Base-by-base conservation (phyloP, 1,284 basidiomycete genomes). In the Puccinia horiana region DNA sequence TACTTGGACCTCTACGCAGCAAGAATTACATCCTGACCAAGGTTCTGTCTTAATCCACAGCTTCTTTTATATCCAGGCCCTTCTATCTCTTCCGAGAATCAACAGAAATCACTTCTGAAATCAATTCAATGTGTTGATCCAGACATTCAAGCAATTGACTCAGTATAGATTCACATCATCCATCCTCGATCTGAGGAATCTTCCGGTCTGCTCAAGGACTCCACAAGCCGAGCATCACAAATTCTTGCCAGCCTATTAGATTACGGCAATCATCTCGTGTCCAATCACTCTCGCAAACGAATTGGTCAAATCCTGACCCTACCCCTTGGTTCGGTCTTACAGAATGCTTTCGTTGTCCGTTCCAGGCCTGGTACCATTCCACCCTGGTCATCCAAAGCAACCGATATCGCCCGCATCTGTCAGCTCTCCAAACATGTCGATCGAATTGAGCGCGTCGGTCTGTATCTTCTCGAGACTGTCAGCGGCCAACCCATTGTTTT, bases 361-460 rank as follows among this genome's bases (percentile, higher is more conserved):
- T 42, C 79, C 9, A 89, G 95, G 83, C 89, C 89, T 14, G 92
- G 92, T 4, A 92, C 93, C 47, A 92, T 95, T 86, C 94, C 93
- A 26, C 94, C 96, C 0, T 98, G 96, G 96, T 97, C 95, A 11
- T 95, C 93, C 88, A 98, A 98, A 88, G 96, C 96, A 2, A 97
- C 96, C 1, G 95, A 98, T 86, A 98, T 98, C 83, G 91, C 94
- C n/a, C 88, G 89, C 32, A 91, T 96, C 83, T 98, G 96, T 88
- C 92, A 92, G 74, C 90, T 98, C 8, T 90, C 89, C 11, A 86
- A 88, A 5, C 88, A 91, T 83, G 89, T 98, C 75, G 90, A 92
- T 84, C 91, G 96, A 65, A 88, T 98, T 82, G 96, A 98, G 87
- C 91, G 95, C 35, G 95, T 95, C 2, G 87, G 92, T 29, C 91